Evolutionary conservation across 73 alveolate genomes (phyloP).

Genomic region (Stentor coeruleus): DNA sequence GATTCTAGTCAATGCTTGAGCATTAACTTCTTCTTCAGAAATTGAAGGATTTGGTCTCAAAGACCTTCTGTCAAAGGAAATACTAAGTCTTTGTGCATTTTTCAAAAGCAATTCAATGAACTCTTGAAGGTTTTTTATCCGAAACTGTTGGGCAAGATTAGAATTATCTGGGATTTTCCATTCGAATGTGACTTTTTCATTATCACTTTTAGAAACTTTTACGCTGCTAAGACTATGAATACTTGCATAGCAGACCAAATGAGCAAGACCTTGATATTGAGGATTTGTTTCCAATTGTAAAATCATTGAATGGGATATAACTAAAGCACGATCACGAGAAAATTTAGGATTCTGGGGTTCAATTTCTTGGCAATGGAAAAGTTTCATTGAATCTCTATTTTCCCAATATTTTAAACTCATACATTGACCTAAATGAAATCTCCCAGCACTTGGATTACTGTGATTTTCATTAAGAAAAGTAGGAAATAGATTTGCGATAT

Average conservation of each 20-base stretch:
- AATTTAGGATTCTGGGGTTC: constrained; percentile 25
- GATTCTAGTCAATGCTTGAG: constrained; percentile 30
- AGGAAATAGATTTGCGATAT: neutral
- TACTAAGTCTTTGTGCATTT: constrained; percentile 43
- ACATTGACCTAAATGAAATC: constrained; percentile 15
- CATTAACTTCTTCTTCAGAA: constrained; percentile 23
- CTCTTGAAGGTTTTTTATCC: constrained; percentile 40
- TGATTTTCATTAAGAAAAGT: constrained; percentile 4
- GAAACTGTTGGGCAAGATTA: constrained; percentile 22
- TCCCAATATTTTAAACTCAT: constrained; percentile 23
- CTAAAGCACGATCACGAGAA: constrained; percentile 14
- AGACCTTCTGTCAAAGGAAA: constrained; percentile 38
- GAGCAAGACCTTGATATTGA: neutral
- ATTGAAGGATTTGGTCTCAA: neutral
- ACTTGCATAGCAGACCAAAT: neutral
- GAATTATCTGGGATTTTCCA: constrained; percentile 3
- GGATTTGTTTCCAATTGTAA: constrained; percentile 9
- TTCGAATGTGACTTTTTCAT: neutral
- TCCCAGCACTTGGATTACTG: neutral
- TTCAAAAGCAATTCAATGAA: constrained; percentile 40
- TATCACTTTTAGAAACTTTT: neutral
- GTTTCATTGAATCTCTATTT: neutral
- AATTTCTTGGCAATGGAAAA: neutral
- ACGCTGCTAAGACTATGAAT: neutral
- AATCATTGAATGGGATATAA: constrained; percentile 5